Evolutionary conservation across 371 early-diverging fungal species (phyloP), one percentile per base, ranked within the genome.

Genomic region (Mortierella sp.): DNA sequence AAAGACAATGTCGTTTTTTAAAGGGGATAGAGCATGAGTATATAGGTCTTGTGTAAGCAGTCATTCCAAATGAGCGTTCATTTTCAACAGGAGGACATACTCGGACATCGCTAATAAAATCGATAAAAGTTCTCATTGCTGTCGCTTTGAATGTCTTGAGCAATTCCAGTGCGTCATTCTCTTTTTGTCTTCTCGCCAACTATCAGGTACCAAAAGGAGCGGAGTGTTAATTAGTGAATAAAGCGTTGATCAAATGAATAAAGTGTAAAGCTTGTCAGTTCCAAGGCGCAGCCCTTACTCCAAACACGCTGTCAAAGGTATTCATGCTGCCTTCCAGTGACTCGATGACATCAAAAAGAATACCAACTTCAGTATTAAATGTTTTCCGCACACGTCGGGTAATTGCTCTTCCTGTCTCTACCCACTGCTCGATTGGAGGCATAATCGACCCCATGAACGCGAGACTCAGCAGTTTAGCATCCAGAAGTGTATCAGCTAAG

Each of bases 91-190:
- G 3, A 19, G 42, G 15, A 40, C 75, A 28, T 72, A 88, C 89
- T 77, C 86, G 84, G 58, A 93, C 85, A 57, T 94, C 94, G n/a
- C 91, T 92, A 73, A 90, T 84, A 70, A 94, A 92, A 12, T 93
- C 93, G 58, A 88, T 87, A 67, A 94, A 91, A 22, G 86, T 91
- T 43, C 84, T 83, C 47, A 93, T 76, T 22, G 89, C 88, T 15
- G 88, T 87, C 17, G 86, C 81, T 56, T 88, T 90, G 76, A 89
- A 87, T 0, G 87, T 75, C 28, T 82, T 70, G 1, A 92, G 75
- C 75, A 93, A 82, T 1, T 92, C 91, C 1, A 75, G 64, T 2
- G 86, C 83, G 23, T 87, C 89, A 35, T 80, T 45, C 62, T 81
- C 76, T 66, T 81, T 79, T 62, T 78, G 79, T 40, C 79, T 58